phyloP scores from a whole-genome alignment of 2,329 filamentous ascomycete species.

The Bipolaris victoriae region DNA sequence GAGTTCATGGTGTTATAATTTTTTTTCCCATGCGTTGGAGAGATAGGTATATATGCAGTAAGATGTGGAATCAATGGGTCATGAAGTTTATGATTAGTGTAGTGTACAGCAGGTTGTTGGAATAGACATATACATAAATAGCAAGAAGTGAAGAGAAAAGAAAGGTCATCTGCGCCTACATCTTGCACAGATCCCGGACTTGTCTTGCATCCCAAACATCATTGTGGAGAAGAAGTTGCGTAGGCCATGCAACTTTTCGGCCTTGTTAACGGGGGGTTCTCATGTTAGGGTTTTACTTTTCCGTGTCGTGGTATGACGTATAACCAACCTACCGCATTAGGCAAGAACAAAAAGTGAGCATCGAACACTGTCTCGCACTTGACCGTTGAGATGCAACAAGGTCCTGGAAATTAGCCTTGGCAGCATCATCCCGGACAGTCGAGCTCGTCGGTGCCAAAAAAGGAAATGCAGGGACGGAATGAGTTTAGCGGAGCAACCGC shows the following conservation, averaged over 20 bases:
- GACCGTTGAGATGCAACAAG: not conserved
- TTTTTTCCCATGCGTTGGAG: too few relatives aligned
- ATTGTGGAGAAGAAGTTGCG: constrained; percentile 11
- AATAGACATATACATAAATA: too few relatives aligned
- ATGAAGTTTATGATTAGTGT: too few relatives aligned
- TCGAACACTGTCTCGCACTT: not conserved
- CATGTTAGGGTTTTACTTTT: not conserved
- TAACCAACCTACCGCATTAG: not conserved
- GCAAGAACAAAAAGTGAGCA: not conserved
- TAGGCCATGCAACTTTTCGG: constrained; percentile 9
- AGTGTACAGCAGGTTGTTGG: too few relatives aligned
- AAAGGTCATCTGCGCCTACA: too few relatives aligned
- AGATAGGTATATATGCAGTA: too few relatives aligned
- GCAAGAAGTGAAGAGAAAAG: too few relatives aligned
- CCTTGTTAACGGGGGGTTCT: too few relatives aligned
- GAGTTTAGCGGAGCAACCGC: not conserved
- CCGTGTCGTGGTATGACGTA: constrained; percentile 9
- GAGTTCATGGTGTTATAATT: constrained; percentile 2
- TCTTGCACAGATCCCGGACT: too few relatives aligned
- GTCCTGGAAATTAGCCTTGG: not conserved
- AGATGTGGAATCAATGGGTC: too few relatives aligned
- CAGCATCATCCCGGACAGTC: not conserved
- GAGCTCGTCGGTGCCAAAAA: not conserved
- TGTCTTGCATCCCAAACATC: not conserved
- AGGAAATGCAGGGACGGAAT: not conserved